Percentiles rank a stretch among this genome's conserved stretches.
phyloP scores from a whole-genome alignment of 805 yeast genomes.

The Ogataea minuta region DNA sequence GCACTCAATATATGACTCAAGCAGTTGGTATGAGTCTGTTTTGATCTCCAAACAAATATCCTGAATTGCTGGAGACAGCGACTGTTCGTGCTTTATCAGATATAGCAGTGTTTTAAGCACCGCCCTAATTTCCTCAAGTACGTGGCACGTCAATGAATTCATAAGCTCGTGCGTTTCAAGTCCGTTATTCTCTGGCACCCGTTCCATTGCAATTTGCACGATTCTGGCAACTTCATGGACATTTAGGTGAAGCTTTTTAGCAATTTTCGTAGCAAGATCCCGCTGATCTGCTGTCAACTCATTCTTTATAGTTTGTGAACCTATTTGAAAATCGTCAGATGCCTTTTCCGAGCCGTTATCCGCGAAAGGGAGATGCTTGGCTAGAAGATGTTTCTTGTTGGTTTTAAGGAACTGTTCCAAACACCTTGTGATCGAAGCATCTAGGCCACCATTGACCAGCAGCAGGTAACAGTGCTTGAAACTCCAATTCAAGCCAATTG shows the following conservation, averaged over 20 bases:
- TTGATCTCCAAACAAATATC: conserved; percentile 40
- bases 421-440: conserved; percentile 6
- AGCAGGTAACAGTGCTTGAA: conserved; percentile 3
- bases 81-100: conserved; percentile 25
- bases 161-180: conserved; percentile 34
- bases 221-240: conserved; percentile 49
- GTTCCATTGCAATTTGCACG: conserved; percentile 38
- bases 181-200: conserved; percentile 35
- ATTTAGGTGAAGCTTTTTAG: conserved; percentile 40
- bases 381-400: conserved; percentile 17
- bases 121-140: conserved; percentile 51
- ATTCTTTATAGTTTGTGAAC: conserved; percentile 13
- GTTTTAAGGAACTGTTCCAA: conserved; percentile 13
- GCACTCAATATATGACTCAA: conserved; percentile 30
- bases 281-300: conserved; percentile 31
- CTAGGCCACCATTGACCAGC: conserved; percentile 13
- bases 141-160: conserved; percentile 36
- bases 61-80: conserved; percentile 30
- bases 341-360: conserved; percentile 1
- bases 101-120: conserved; percentile 43
- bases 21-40: conserved; percentile 25
- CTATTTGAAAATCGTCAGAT: conserved; percentile 12
- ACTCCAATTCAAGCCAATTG: conserved; percentile 6
- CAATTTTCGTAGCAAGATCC: conserved; percentile 40
- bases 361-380: conserved; percentile 18